A percentile compares a stretch with the other conserved stretches of the same genome.
phyloP scores from a whole-genome alignment of 2,329 filamentous ascomycete species.

The Alternaria triticimaculans region DNA sequence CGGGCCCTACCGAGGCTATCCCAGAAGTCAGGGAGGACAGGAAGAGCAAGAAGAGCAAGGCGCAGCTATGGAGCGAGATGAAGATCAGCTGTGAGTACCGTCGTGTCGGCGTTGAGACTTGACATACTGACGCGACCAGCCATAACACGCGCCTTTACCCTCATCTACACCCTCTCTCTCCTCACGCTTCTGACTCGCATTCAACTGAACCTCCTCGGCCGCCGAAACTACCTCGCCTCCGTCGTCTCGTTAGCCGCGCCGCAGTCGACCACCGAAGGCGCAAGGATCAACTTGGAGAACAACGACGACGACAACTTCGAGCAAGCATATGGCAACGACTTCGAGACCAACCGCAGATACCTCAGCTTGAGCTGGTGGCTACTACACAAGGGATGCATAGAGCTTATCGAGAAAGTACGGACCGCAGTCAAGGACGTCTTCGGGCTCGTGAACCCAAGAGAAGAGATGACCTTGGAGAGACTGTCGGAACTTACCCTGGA shows the following conservation, averaged over 20 bases:
- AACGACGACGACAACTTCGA: slow-evolving; percentile 87
- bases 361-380: slow-evolving; percentile 99
- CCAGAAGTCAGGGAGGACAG: slow-evolving; percentile 54
- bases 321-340: slow-evolving; percentile 87
- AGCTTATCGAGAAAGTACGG: slow-evolving; percentile 81
- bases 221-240: slow-evolving; percentile 93
- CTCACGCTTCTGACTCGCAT: slow-evolving; percentile 92
- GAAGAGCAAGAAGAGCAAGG: slow-evolving; percentile 78
- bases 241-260: slow-evolving; percentile 88
- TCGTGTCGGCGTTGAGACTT: slow-evolving; percentile 11
- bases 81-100: slow-evolving; percentile 83
- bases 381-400: slow-evolving; percentile 85
- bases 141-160: slow-evolving; percentile 86
- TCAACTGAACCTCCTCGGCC: slow-evolving; percentile 94
- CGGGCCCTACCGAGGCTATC: slow-evolving; percentile 40
- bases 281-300: slow-evolving; percentile 88
- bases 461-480: slow-evolving; percentile 81
- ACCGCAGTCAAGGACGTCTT: slow-evolving; percentile 89
- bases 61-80: slow-evolving; percentile 95
- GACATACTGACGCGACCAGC: slow-evolving; percentile 59
- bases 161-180: slow-evolving; percentile 89
- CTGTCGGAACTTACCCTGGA: slow-evolving; percentile 82
- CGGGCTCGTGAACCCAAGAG: slow-evolving; percentile 84
- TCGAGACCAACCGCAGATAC: slow-evolving; percentile 94
- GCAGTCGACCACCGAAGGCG: slow-evolving; percentile 65